Base-by-base conservation (phyloP, 2,329 filamentous ascomycete species). In the Microsporum audouinii region DNA sequence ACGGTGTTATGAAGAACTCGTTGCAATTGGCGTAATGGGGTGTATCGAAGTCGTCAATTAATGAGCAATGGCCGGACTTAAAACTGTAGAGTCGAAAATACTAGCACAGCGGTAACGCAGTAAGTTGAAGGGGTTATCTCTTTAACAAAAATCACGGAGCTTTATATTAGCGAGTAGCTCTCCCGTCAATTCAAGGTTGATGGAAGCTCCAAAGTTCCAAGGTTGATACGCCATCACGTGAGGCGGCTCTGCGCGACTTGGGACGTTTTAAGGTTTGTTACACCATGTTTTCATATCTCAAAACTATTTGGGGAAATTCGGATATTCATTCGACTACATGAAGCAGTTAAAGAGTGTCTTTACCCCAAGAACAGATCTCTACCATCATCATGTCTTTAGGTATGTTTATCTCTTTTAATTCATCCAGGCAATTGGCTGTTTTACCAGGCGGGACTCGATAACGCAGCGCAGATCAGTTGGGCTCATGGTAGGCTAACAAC, bases 401-500 rank as follows among this genome's bases (percentile, higher is more conserved):
- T 62, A 47, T 27, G 59, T 45, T 39, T 2, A 12, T 7, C 14
- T 43, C 8, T n/a, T n/a, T 33, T 56, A 38, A 8, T 33, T 47
- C 47, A 10, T 31, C 5, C 38, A 2, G 1, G 10, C 34, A 7
- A 6, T n/a, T 10, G 5, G 2, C 23, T 7, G 17, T 59, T 36
- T 5, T 27, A 47, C 43, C 39, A 10, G 43, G 6, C n/a, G 2
- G 39, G 39, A 56, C 45, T 36, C 34, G 49, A 27, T 27, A n/a
- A 38, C 5, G 23, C 3, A n/a, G 5, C 8, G 33, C 55, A 10
- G 33, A 14, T 17, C 31, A 23, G 27, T 29, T n/a, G 38, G 3
- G 31, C 5, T 53, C n/a, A 5, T 53, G n/a, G 29, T 29, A 59
- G 23, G 34, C 59, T 63, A 53, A 63, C 38, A 61, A 65, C 63